Conservation (phyloP, 208 protist genomes). For the Trypanosomatidae sp. region DNA sequence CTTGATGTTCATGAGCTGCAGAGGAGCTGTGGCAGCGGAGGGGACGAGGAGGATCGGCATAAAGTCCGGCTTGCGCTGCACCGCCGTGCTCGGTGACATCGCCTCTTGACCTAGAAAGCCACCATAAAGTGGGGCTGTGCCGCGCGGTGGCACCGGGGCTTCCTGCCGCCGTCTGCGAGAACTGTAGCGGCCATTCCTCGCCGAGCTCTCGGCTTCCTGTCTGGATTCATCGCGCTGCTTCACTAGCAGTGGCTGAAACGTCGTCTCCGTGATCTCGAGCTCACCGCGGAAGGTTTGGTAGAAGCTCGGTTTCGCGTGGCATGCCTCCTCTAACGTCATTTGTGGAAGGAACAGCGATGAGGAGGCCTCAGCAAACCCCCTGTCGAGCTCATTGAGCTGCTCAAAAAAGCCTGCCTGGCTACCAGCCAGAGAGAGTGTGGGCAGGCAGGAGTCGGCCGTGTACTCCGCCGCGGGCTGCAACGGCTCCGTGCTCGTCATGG, state of each 20-base stretch:
- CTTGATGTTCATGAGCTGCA: conserved; percentile 86
- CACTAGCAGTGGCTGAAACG: conserved; percentile 16
- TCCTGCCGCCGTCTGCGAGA: conserved; percentile 16
- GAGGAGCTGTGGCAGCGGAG: conserved; percentile 57
- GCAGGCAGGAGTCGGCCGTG: conserved; percentile 18
- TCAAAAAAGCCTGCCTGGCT: conserved; percentile 31
- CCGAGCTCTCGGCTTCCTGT: conserved; percentile 5
- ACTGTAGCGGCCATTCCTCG: conserved; percentile 9
- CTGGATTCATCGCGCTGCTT: conserved; percentile 1
- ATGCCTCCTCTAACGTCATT: conserved; percentile 68
- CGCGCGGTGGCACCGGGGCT: background rate
- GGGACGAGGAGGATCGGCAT: conserved; percentile 84
- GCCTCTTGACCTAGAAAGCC: conserved; percentile 24
- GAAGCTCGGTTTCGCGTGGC: conserved; percentile 45
- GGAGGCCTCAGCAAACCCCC: conserved; percentile 36
- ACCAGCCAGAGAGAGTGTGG: conserved; percentile 19
- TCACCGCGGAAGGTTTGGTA: conserved; percentile 39
- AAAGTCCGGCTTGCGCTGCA: conserved; percentile 69
- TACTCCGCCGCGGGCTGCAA: conserved; percentile 37
- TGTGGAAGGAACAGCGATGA: conserved; percentile 47
- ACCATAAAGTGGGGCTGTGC: conserved; percentile 23
- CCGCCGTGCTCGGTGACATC: conserved; percentile 42
- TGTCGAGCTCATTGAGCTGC: conserved; percentile 41
- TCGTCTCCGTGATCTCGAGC: conserved; percentile 26
- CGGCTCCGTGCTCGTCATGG: conserved; percentile 51